Base-by-base conservation (phyloP, 768 basidiomycete species). In the Terana coerulea region DNA sequence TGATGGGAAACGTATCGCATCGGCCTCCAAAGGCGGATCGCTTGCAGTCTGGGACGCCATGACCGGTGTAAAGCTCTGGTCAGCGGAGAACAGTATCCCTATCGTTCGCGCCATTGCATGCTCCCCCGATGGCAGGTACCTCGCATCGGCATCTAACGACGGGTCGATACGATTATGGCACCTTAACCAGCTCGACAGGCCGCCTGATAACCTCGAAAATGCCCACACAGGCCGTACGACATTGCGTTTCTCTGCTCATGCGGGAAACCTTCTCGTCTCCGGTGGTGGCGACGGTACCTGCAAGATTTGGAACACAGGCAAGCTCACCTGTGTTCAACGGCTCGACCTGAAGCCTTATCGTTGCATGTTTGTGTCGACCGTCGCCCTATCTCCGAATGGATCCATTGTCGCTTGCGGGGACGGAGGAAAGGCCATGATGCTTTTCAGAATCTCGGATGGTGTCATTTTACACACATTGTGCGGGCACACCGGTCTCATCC, bases 21-120 rank as follows among this genome's bases (percentile, higher is more conserved):
- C 61, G 24, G 56, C 49, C 2, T 48, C 58, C 19, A 12, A 34
- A 9, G 58, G 58, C 46, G n/a, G 47, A 3, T 51, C 52, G 4
- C 36, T 61, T 19, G 49, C 36, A 15, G 25, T 63, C 3, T 63
- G 61, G 61, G 58, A 61, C 35, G 51, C 47, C 8, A 24, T 26
- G 3, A 57, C 34, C n/a, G 58, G 55, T 3, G 24, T 21, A 2
- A 41, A 26, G 15, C 10, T 53, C 4, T 12, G 46, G n/a, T 19
- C 55, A 17, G 45, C 59, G 1, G 15, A 26, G 19, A 55, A 53
- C 3, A 57, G 57, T 43, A 49, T 53, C 5, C 51, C 39, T 15
- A 31, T 25, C 10, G 47, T 60, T 22, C 8, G 5, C 8, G 21
- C 12, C 21, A 21, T 15, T 22, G 19, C 39, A 3, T 40, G 5